phyloP scores from a whole-genome alignment of 2,329 filamentous ascomycete genomes.

The Verticillium zaregamsianum region DNA sequence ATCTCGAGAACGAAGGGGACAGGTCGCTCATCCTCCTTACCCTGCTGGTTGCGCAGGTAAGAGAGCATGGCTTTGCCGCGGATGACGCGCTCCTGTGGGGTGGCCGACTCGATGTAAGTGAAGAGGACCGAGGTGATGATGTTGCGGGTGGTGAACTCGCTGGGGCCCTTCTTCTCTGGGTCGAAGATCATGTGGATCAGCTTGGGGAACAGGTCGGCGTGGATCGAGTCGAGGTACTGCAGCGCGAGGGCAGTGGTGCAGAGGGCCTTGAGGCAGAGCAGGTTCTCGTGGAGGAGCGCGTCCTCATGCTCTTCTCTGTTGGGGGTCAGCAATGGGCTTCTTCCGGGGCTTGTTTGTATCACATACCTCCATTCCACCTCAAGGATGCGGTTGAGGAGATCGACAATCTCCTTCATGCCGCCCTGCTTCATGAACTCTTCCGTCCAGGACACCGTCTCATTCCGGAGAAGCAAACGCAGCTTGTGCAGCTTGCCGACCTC shows the following conservation, averaged over 20 bases:
- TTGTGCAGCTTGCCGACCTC: conserved; percentile 97
- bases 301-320: conserved; percentile 91
- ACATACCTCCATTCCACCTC: conserved; percentile 90
- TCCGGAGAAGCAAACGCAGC: conserved; percentile 79
- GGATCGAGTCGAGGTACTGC: conserved; percentile 75
- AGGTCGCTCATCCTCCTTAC: conserved; percentile 70
- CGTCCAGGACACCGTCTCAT: conserved; percentile 95
- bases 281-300: conserved; percentile 81
- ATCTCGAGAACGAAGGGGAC: conserved; percentile 87
- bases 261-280: conserved; percentile 89
- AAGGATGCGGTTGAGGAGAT: conserved; percentile 85
- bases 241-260: conserved; percentile 88
- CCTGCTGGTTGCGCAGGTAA: conserved; percentile 76
- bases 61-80: conserved; percentile 70
- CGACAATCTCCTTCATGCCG: conserved; percentile 89
- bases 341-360: conserved; percentile 1
- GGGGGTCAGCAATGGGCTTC: conserved; percentile 17
- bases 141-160: conserved; percentile 89
- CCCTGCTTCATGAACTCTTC: conserved; percentile 85
- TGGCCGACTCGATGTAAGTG: conserved; percentile 73
- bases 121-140: conserved; percentile 88
- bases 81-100: conserved; percentile 55
- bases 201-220: conserved; percentile 77
- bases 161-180: conserved; percentile 95
- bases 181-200: conserved; percentile 89